Base-by-base conservation (phyloP, 768 basidiomycete genomes). In the Pleurotus citrinopileatus region DNA sequence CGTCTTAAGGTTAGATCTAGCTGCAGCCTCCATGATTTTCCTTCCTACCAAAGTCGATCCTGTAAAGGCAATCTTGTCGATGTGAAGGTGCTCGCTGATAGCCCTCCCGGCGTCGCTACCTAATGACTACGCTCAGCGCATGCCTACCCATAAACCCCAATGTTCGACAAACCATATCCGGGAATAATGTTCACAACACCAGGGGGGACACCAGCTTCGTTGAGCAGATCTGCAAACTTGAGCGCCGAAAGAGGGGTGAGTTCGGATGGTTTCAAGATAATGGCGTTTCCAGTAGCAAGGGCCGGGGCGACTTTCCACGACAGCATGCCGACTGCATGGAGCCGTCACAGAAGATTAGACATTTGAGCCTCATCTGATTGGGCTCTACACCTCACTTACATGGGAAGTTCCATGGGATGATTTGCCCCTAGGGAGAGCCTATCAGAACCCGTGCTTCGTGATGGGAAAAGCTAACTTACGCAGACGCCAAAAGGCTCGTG, bases 191-290 rank as follows among this genome's bases (percentile, higher is more conserved):
- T 84, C 59, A 87, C 67, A 29, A 82, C 83, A 53, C 87, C 84
- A 4, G 79, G 71, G 8, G 84, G 84, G 67, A 85, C 80, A 25
- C 82, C 83, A 4, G 81, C 84, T 61, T 86, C 75, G 45, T 70
- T 66, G 57, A 79, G 70, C 48, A 86, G 70, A 26, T 74, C 65
- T 42, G 67, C 65, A 43, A 75, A 56, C 57, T 65, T 70, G 48
- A 84, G 70, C 10, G 83, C 81, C 23, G 82, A 75, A 20, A 84
- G 71, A 17, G 84, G 82, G 2, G 84, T 84, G 57, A 81, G 70
- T 65, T 84, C 83, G n/a, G 83, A 84, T 2, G 84, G 83, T 72
- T 86, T 89, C 60, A 89, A 72, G 50, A 89, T 69, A 55, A 89
- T 70, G 1, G 76, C 71, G 65, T 86, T 87, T 44, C 87, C 88